These are phyloP conservation scores for Fusarium tanahbumbuense DNA, from an alignment of 2,329 filamentous ascomycete species.

Conservation along the genomic window DNA sequence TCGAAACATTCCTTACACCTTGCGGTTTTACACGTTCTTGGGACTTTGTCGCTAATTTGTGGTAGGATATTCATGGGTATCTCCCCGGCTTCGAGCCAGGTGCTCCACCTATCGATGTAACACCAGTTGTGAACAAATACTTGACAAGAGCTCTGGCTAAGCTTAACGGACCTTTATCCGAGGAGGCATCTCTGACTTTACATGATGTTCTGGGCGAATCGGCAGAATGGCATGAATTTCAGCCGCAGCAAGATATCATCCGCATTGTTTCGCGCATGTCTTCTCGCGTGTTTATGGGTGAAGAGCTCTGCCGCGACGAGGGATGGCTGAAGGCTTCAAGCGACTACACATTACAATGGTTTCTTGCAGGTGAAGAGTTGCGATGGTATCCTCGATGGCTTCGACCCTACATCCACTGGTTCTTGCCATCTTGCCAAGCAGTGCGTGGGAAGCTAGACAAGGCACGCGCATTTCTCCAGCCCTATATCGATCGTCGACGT, in stretches of 20 bases:
- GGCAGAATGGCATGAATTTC: conserved; percentile 4
- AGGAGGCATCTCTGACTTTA: not conserved
- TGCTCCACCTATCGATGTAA: not conserved
- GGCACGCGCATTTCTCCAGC: conserved; percentile 43
- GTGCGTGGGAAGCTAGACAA: conserved; percentile 44
- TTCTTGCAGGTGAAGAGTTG: conserved; percentile 47
- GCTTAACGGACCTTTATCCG: not conserved
- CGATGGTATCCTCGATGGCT: conserved; percentile 57
- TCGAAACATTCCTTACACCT: too few relatives aligned
- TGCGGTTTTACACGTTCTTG: too few relatives aligned
- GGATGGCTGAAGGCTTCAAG: conserved; percentile 59
- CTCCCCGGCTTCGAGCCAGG: not conserved
- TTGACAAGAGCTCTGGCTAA: conserved; percentile 1
- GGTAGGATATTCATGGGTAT: conserved; percentile 7
- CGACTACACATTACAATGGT: conserved; percentile 57
- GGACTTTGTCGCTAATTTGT: rapidly evolving
- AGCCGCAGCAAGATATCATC: not conserved
- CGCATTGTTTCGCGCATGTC: conserved; percentile 29
- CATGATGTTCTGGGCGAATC: not conserved
- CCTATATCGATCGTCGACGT: not conserved
- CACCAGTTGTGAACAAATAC: conserved; percentile 1
- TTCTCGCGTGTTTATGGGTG: conserved; percentile 55
- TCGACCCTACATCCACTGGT: conserved; percentile 60
- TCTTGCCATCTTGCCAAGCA: conserved; percentile 50
- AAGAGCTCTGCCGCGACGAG: conserved; percentile 54